These are phyloP conservation scores for Cyberlindnera mycetangii DNA, from an alignment of 805 yeast genomes.

Conservation along the genomic window DNA sequence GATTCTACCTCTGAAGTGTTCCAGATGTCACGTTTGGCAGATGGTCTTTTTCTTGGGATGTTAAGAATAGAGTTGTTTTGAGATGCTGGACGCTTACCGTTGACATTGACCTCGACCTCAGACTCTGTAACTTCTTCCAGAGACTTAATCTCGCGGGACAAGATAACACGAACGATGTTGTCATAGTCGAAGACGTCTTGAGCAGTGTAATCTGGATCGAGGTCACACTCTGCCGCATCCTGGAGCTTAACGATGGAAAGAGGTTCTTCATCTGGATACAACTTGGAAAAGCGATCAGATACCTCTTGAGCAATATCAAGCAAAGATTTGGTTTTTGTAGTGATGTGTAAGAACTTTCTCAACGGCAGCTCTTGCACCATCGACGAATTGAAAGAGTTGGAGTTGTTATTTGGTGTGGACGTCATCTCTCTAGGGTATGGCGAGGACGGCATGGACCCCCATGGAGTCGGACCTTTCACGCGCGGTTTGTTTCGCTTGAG, in stretches of 20 bases:
- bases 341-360: constrained; percentile 63
- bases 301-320: constrained; percentile 52
- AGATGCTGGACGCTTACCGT: constrained; percentile 27
- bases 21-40: constrained; percentile 16
- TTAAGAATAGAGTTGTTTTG: constrained; percentile 19
- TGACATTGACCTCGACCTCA: constrained; percentile 10
- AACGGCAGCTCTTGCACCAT: constrained; percentile 2
- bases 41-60: constrained; percentile 28
- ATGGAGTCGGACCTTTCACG: not conserved
- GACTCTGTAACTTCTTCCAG: constrained; percentile 15
- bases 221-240: constrained; percentile 64
- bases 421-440: constrained; percentile 30
- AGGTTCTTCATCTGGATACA: constrained; percentile 62
- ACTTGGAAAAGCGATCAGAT: constrained; percentile 48
- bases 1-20: constrained; percentile 13
- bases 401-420: constrained; percentile 35
- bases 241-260: constrained; percentile 60
- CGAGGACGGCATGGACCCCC: constrained; percentile 10
- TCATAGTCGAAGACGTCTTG: constrained; percentile 59
- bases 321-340: constrained; percentile 46
- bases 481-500: constrained; percentile 14
- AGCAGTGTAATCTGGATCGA: constrained; percentile 73
- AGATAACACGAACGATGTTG: constrained; percentile 44
- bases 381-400: not conserved
- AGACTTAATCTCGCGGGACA: constrained; percentile 38